phyloP scores from a whole-genome alignment of 2,329 filamentous ascomycete genomes.

The Pyrenophora teres region DNA sequence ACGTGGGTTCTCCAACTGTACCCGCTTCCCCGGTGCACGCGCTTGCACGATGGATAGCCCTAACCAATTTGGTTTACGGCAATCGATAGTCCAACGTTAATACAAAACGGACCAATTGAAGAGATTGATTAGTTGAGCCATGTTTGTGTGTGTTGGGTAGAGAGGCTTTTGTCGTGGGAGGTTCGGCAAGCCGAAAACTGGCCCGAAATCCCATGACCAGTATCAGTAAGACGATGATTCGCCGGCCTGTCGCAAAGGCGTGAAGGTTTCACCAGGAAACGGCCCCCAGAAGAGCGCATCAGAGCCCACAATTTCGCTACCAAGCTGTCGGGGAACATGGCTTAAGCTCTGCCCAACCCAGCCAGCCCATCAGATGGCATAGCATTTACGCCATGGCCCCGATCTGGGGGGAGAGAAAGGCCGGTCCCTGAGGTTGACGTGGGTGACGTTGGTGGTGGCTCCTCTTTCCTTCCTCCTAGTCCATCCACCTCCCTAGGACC shows the following conservation, averaged over 20 bases:
- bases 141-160: neutral
- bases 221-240: slow-evolving; percentile 8
- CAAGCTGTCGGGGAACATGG: slow-evolving; percentile 37
- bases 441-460: slow-evolving; percentile 10
- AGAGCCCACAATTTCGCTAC: slow-evolving; percentile 31
- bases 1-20: slow-evolving; percentile 22
- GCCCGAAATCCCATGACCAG: neutral
- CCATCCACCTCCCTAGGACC: neutral
- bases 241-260: slow-evolving; percentile 13
- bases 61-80: slow-evolving; percentile 25
- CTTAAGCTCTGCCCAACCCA: slow-evolving; percentile 30
- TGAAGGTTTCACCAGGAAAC: slow-evolving; percentile 20
- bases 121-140: no score
- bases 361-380: slow-evolving; percentile 7
- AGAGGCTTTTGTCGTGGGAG: neutral
- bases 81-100: slow-evolving; percentile 20
- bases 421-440: neutral
- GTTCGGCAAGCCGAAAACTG: slow-evolving; percentile 8
- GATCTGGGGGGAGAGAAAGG: neutral
- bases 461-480: slow-evolving; percentile 1
- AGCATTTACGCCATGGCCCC: slow-evolving; percentile 8
- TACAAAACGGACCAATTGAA: slow-evolving; percentile 1
- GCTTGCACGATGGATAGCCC: slow-evolving; percentile 23
- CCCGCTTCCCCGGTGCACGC: slow-evolving; percentile 40
- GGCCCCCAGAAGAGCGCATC: slow-evolving; percentile 29